These are phyloP conservation scores for Mortierella sp. DNA, from an alignment of 371 early-diverging fungal species.

Conservation along the genomic window DNA sequence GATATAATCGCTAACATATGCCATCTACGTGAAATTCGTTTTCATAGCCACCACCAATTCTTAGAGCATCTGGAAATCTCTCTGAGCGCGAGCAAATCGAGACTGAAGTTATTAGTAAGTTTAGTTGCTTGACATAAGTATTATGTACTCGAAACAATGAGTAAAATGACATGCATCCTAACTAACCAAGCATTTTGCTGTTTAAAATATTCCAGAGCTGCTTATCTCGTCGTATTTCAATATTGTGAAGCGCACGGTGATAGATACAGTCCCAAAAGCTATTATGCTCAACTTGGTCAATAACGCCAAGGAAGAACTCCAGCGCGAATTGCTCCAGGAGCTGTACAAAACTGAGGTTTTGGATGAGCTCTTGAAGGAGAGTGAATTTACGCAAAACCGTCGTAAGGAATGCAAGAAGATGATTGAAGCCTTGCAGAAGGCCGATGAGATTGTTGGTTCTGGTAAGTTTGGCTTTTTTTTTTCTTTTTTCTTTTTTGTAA, in stretches of 20 bases:
- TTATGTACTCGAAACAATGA: slow-evolving; percentile 16
- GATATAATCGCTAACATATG: neutral
- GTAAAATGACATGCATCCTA: neutral
- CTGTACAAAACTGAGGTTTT: slow-evolving; percentile 95
- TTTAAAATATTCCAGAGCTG: slow-evolving; percentile 72
- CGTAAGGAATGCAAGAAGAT: slow-evolving; percentile 97
- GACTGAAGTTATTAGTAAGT: slow-evolving; percentile 97
- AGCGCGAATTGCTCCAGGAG: slow-evolving; percentile 95
- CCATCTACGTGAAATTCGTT: neutral
- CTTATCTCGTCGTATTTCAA: slow-evolving; percentile 96
- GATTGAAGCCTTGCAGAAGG: slow-evolving; percentile 96
- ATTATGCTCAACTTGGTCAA: slow-evolving; percentile 98
- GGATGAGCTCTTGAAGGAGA: slow-evolving; percentile 95
- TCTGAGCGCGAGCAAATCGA: slow-evolving; percentile 98
- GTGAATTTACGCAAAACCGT: slow-evolving; percentile 90
- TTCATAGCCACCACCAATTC: slow-evolving; percentile 87
- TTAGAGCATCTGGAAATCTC: slow-evolving; percentile 95
- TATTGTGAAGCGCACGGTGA: slow-evolving; percentile 97
- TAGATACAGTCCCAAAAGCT: slow-evolving; percentile 99
- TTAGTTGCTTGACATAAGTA: too few relatives aligned
- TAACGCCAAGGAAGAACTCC: slow-evolving; percentile 92
- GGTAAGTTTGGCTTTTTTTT: neutral
- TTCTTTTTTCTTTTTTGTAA: neutral
- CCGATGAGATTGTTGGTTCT: slow-evolving; percentile 89
- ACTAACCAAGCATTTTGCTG: neutral